A percentile compares a stretch with the other conserved stretches of the same genome.
These are phyloP conservation scores for Malassezia caprae DNA, from an alignment of 1,284 basidiomycete genomes.

Conservation along the genomic window DNA sequence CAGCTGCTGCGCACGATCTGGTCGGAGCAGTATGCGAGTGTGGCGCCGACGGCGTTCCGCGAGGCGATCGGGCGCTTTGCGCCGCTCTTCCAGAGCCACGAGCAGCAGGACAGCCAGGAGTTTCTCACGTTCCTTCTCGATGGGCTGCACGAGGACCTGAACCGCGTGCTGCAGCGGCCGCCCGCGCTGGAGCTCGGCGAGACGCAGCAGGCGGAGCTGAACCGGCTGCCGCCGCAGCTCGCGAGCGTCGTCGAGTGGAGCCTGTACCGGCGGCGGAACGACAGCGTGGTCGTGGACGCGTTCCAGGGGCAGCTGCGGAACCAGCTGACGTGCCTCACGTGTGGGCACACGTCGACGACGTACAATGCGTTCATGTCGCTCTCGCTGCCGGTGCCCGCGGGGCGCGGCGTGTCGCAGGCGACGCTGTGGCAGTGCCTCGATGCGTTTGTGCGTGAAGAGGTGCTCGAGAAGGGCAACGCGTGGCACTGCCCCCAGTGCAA, in stretches of 20 bases:
- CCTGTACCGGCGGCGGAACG: slow-evolving; percentile 42
- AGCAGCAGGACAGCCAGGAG: slow-evolving; percentile 36
- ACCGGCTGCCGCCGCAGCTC: slow-evolving; percentile 65
- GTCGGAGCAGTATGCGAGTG: slow-evolving; percentile 71
- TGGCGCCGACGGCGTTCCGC: slow-evolving; percentile 75
- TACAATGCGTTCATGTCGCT: slow-evolving; percentile 60
- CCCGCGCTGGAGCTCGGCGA: slow-evolving; percentile 39
- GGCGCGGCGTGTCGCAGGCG: slow-evolving; percentile 58
- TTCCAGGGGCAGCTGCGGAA: slow-evolving; percentile 45
- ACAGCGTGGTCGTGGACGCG: slow-evolving; percentile 34
- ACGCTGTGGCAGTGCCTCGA: slow-evolving; percentile 74
- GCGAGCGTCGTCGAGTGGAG: slow-evolving; percentile 29
- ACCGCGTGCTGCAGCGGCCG: slow-evolving; percentile 31
- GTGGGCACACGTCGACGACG: slow-evolving; percentile 78
- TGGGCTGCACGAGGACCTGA: slow-evolving; percentile 26
- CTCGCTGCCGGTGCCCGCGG: slow-evolving; percentile 47
- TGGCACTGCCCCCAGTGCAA: slow-evolving; percentile 88
- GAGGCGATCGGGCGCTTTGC: slow-evolving; percentile 54
- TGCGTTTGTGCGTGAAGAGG: slow-evolving; percentile 78
- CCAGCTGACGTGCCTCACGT: slow-evolving; percentile 42
- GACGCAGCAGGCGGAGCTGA: slow-evolving; percentile 48
- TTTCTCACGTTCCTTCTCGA: slow-evolving; percentile 32
- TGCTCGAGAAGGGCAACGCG: slow-evolving; percentile 84
- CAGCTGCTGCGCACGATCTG: slow-evolving; percentile 75
- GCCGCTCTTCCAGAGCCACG: slow-evolving; percentile 34